phyloP scores from a whole-genome alignment of 192 early-diverging fungal species.

The Umbelopsis sp. region DNA sequence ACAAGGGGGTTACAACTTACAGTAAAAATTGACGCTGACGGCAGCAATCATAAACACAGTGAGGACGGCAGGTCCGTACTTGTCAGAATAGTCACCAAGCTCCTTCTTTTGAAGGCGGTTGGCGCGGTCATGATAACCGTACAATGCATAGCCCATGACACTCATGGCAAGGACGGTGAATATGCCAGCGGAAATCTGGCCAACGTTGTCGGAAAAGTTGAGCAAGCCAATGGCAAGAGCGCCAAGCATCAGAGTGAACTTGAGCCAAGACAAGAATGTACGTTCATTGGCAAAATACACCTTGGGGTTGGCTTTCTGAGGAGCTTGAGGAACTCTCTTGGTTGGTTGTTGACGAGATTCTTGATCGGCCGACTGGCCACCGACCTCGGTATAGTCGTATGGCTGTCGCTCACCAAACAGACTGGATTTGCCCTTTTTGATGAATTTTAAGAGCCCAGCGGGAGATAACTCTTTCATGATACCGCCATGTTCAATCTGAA shows the following conservation, averaged over 20 bases:
- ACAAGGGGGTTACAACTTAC: conserved; percentile 44
- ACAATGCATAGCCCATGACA: conserved; percentile 80
- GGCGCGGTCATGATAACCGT: conserved; percentile 76
- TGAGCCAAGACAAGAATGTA: conserved; percentile 88
- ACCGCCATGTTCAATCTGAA: conserved; percentile 2
- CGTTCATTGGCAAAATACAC: conserved; percentile 95
- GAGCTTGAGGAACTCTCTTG: conserved; percentile 39
- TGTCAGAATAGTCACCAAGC: conserved; percentile 77
- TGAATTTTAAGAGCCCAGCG: conserved; percentile 31
- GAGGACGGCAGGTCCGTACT: conserved; percentile 70
- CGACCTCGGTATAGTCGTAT: neutral
- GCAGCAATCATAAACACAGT: conserved; percentile 67
- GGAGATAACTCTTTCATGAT: conserved; percentile 37
- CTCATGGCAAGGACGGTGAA: conserved; percentile 74
- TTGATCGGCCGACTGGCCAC: neutral
- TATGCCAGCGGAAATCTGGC: conserved; percentile 66
- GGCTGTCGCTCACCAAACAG: neutral
- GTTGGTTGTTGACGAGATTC: neutral
- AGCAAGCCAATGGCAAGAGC: conserved; percentile 74
- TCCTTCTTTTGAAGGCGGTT: conserved; percentile 67
- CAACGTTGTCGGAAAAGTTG: conserved; percentile 79
- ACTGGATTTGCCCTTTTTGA: conserved; percentile 37
- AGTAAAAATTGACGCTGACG: conserved; percentile 73
- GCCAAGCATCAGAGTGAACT: conserved; percentile 74
- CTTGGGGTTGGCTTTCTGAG: conserved; percentile 82